phyloP scores from a whole-genome alignment of 345 rosid genomes.

The Linum tenue region DNA sequence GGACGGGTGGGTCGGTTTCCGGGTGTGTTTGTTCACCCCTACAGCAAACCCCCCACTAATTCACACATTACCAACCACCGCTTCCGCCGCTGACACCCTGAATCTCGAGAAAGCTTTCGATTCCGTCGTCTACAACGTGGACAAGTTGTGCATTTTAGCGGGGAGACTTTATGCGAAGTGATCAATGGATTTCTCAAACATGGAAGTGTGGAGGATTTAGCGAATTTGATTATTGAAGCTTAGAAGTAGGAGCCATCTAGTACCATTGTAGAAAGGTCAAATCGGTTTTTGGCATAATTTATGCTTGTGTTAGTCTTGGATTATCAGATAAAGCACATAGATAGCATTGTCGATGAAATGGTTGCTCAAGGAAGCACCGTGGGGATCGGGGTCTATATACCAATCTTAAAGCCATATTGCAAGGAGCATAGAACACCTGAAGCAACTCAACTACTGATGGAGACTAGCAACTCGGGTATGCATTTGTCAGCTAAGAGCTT shows the following conservation, averaged over 20 bases:
- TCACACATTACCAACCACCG: conserved; percentile 54
- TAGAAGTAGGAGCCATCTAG: conserved; percentile 50
- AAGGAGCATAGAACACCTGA: conserved; percentile 76
- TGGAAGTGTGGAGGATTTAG: conserved; percentile 53
- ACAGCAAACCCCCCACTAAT: conserved; percentile 45
- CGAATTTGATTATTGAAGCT: conserved; percentile 59
- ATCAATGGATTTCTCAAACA: conserved; percentile 58
- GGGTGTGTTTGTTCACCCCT: no score
- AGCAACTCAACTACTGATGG: conserved; percentile 84
- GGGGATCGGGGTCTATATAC: conserved; percentile 75
- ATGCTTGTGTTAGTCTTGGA: conserved; percentile 68
- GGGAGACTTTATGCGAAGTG: conserved; percentile 50
- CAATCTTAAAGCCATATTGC: conserved; percentile 73
- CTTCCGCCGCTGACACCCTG: conserved; percentile 39
- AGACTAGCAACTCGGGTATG: conserved; percentile 61
- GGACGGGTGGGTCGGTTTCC: no score
- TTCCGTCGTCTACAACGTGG: conserved; percentile 58
- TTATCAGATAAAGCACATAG: conserved; percentile 78
- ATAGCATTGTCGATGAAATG: conserved; percentile 71
- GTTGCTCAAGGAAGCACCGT: conserved; percentile 51
- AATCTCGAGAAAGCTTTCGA: conserved; percentile 89
- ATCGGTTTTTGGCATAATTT: conserved; percentile 67
- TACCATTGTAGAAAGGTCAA: conserved; percentile 29
- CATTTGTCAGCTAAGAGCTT: conserved; percentile 52
- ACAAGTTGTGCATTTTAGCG: conserved; percentile 39